These are phyloP conservation scores for Chaetomium globosum DNA, from an alignment of 2,329 filamentous ascomycete genomes.

Conservation along the genomic window DNA sequence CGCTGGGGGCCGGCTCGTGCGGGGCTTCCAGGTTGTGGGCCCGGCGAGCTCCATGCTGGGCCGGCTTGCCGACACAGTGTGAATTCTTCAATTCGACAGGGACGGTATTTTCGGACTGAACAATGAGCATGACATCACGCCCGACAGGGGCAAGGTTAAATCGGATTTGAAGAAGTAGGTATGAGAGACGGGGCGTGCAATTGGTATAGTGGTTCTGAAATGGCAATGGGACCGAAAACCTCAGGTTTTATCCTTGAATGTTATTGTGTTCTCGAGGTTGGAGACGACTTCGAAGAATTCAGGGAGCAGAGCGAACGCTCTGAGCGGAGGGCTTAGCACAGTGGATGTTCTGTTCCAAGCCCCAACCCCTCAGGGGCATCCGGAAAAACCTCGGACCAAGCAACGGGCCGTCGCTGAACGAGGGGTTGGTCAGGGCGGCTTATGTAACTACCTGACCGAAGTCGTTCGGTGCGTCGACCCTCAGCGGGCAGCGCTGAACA, in stretches of 20 bases:
- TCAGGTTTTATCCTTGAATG: not conserved
- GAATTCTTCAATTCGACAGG: not conserved
- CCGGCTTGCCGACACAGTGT: not conserved
- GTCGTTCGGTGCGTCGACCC: conserved; percentile 21
- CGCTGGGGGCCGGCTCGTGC: conserved; percentile 25
- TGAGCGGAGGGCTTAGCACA: not conserved
- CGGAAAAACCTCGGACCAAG: conserved; percentile 26
- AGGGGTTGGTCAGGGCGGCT: conserved; percentile 25
- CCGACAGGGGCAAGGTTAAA: not conserved
- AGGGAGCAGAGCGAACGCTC: not conserved
- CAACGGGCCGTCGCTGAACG: not conserved
- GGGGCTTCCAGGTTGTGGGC: conserved; percentile 18
- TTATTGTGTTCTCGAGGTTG: not conserved
- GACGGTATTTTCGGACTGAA: not conserved
- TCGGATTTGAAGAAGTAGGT: not conserved
- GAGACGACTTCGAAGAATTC: not conserved
- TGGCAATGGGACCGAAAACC: not conserved
- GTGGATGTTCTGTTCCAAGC: not conserved
- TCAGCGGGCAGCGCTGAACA: conserved; percentile 27
- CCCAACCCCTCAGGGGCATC: conserved; percentile 5
- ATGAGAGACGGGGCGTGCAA: not conserved
- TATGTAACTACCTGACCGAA: conserved; percentile 30
- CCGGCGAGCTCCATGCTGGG: conserved; percentile 1
- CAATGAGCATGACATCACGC: not conserved
- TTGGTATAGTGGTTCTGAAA: not conserved